These are phyloP conservation scores for Ustilago sp. DNA, from an alignment of 1,284 basidiomycete species.

Conservation along the genomic window DNA sequence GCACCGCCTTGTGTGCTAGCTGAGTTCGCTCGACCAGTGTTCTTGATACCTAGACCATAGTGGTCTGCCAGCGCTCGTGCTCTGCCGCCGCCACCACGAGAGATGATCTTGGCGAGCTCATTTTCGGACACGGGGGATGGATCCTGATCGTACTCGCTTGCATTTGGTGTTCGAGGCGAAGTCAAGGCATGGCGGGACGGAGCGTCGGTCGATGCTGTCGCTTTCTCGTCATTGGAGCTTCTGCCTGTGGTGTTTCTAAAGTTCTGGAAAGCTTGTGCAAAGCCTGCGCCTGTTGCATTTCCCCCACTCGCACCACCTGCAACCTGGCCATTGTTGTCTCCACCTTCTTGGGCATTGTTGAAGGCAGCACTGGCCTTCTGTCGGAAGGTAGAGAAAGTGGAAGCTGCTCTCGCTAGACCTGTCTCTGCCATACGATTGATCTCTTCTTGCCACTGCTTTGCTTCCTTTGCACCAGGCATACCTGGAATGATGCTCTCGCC, in stretches of 20 bases:
- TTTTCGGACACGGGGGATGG: conserved; percentile 58
- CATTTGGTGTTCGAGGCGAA: conserved; percentile 45
- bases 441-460: conserved; percentile 62
- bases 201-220: neutral
- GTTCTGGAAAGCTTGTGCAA: conserved; percentile 38
- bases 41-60: conserved; percentile 44
- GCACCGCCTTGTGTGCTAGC: neutral
- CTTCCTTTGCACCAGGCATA: conserved; percentile 59
- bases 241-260: conserved; percentile 22
- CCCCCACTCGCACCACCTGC: conserved; percentile 4
- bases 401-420: conserved; percentile 53
- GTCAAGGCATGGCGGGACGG: conserved; percentile 12
- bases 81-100: conserved; percentile 32
- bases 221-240: conserved; percentile 12
- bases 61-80: conserved; percentile 35
- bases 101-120: conserved; percentile 62
- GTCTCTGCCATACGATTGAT: conserved; percentile 60
- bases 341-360: conserved; percentile 26
- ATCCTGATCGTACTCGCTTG: conserved; percentile 55
- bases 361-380: conserved; percentile 54
- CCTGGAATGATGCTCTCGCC: conserved; percentile 48
- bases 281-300: conserved; percentile 20
- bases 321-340: conserved; percentile 12
- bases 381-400: conserved; percentile 56
- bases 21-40: conserved; percentile 17